Evolutionary conservation across 2,329 filamentous ascomycete species (phyloP).

Genomic region (Colletotrichum destructivum): DNA sequence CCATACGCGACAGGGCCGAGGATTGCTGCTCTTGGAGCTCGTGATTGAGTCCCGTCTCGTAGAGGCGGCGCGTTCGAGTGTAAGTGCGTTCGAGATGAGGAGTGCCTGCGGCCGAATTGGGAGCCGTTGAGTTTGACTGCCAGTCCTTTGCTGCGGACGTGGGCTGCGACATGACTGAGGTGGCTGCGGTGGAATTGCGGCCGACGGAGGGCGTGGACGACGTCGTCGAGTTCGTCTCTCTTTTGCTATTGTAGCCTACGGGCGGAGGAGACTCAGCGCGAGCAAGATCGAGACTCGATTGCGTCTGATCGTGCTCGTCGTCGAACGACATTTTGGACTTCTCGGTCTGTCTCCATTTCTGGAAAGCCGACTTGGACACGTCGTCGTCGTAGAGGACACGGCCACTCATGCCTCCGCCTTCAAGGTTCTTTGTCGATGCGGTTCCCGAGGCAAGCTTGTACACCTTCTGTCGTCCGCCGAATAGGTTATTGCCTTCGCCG

Average conservation of each 20-base stretch:
- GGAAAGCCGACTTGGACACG: conserved; percentile 85
- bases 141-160: conserved; percentile 67
- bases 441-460: conserved; percentile 81
- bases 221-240: conserved; percentile 89
- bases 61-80: conserved; percentile 81
- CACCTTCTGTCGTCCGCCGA: conserved; percentile 95
- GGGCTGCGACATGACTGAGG: conserved; percentile 85
- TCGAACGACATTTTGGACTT: conserved; percentile 66
- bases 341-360: conserved; percentile 77
- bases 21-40: conserved; percentile 86
- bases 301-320: conserved; percentile 57
- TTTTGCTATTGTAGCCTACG: conserved; percentile 78
- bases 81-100: conserved; percentile 73
- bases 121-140: conserved; percentile 57
- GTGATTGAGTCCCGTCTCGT: conserved; percentile 86
- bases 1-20: conserved; percentile 83
- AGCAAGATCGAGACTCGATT: conserved; percentile 45
- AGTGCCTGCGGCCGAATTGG: conserved; percentile 56
- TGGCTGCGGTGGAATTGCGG: conserved; percentile 88
- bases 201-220: conserved; percentile 78
- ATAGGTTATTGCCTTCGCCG: conserved; percentile 91
- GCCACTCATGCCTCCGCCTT: conserved; percentile 69
- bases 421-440: conserved; percentile 57
- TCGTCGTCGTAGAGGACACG: conserved; percentile 89
- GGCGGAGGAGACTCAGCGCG: conserved; percentile 71